Evolutionary conservation across 306 rosid species (phyloP).

Genomic region (Delonix regia): DNA sequence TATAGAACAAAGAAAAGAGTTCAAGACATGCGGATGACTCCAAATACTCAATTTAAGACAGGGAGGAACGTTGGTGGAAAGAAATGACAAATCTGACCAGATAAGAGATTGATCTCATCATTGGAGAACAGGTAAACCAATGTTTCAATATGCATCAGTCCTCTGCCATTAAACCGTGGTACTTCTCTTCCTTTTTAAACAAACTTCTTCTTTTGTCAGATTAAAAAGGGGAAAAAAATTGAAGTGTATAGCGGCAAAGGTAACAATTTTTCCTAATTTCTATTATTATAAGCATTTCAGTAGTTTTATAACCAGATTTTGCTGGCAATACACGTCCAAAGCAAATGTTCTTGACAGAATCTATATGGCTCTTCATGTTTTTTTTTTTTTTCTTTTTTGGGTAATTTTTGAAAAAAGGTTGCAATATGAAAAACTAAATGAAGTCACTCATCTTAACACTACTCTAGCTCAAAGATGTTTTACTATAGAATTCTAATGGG

Average conservation of each 20-base stretch:
- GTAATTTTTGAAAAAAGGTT: background rate
- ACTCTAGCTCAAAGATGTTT: background rate
- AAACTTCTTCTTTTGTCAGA: background rate
- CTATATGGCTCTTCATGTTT: background rate
- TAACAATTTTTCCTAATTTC: background rate
- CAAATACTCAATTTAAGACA: background rate
- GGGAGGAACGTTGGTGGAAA: background rate
- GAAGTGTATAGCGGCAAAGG: background rate
- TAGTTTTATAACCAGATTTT: background rate
- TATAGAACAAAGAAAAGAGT: background rate
- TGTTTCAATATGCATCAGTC: conserved; percentile 2
- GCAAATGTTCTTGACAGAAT: background rate
- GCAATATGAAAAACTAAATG: background rate
- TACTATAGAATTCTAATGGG: background rate
- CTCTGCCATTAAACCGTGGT: background rate
- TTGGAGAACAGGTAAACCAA: background rate
- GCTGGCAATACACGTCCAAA: background rate
- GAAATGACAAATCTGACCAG: background rate
- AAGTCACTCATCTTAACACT: background rate
- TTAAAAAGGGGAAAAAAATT: background rate
- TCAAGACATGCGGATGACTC: background rate
- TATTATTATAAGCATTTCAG: conserved; percentile 5
- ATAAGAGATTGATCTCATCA: conserved; percentile 18
- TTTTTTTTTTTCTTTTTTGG: background rate
- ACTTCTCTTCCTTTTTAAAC: conserved; percentile 1